Evolutionary conservation across 1,284 basidiomycete species (phyloP).

Genomic region (Cryptococcus neoformans): DNA sequence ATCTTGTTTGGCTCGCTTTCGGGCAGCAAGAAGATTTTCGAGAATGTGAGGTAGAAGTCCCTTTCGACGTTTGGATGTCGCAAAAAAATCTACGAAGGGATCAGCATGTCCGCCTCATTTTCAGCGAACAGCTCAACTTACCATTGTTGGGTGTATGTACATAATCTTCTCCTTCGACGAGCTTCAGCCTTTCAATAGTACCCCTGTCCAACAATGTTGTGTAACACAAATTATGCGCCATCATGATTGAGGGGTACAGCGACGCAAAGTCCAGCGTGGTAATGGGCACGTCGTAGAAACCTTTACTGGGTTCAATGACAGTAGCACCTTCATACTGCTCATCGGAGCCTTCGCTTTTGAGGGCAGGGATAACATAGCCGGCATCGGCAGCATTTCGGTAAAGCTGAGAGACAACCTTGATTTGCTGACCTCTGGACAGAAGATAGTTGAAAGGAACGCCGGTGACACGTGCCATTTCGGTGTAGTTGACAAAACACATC

Average conservation of each 20-base stretch:
- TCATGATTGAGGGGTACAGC: constrained; percentile 98
- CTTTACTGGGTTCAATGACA: constrained; percentile 90
- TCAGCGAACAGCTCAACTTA: constrained; percentile 43
- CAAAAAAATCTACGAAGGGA: constrained; percentile 71
- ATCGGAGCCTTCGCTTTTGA: constrained; percentile 81
- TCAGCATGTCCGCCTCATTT: not conserved
- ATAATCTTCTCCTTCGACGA: constrained; percentile 76
- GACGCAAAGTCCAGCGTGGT: constrained; percentile 97
- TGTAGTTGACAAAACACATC: constrained; percentile 97
- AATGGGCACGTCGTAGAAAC: constrained; percentile 91
- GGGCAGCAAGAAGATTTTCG: constrained; percentile 84
- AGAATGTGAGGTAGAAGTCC: constrained; percentile 86
- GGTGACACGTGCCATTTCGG: constrained; percentile 93
- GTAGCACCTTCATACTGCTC: constrained; percentile 97
- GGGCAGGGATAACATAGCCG: constrained; percentile 77
- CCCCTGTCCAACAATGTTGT: constrained; percentile 79
- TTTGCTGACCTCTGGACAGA: constrained; percentile 86
- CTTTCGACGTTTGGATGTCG: constrained; percentile 67
- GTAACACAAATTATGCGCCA: constrained; percentile 97
- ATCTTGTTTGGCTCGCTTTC: constrained; percentile 90
- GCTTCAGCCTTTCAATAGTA: constrained; percentile 69
- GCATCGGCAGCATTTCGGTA: constrained; percentile 84
- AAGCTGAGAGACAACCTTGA: constrained; percentile 92
- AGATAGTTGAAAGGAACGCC: constrained; percentile 97
- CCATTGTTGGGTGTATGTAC: constrained; percentile 83